Conservation (phyloP, 2,329 filamentous ascomycete species). For the Alternaria ventricosa region DNA sequence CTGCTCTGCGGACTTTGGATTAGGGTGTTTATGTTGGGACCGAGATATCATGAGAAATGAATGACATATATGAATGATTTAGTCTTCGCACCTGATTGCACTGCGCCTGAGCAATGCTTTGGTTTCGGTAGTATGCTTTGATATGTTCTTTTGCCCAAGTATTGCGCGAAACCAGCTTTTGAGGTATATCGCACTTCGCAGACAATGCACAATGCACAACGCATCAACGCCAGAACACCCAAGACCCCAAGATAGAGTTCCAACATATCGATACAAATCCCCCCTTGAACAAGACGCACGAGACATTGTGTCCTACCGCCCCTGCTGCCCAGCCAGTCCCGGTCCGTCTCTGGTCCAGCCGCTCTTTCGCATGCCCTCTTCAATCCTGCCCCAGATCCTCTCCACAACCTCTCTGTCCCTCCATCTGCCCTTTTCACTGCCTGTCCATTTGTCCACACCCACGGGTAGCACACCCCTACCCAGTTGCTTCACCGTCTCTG, state of each 20-base stretch:
- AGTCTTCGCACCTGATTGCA: background rate
- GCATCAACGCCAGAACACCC: slow-evolving; percentile 19
- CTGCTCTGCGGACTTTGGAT: slow-evolving; percentile 2
- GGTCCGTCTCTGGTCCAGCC: slow-evolving; percentile 82
- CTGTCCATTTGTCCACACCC: slow-evolving; percentile 82
- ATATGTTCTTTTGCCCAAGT: background rate
- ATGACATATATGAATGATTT: background rate
- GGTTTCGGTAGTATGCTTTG: background rate
- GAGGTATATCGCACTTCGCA: background rate
- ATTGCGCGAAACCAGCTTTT: slow-evolving; percentile 9
- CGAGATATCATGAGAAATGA: slow-evolving; percentile 2
- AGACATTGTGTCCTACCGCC: slow-evolving; percentile 10
- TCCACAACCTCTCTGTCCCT: slow-evolving; percentile 93
- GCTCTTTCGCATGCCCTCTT: slow-evolving; percentile 82
- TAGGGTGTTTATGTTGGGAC: background rate
- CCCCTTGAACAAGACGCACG: background rate
- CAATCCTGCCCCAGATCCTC: slow-evolving; percentile 87
- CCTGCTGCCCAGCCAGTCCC: slow-evolving; percentile 39
- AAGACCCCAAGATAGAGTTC: background rate
- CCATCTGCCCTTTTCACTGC: slow-evolving; percentile 66
- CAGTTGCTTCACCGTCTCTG: slow-evolving; percentile 80
- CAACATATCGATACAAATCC: slow-evolving; percentile 9
- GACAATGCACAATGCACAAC: slow-evolving; percentile 9
- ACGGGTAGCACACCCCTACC: slow-evolving; percentile 82
- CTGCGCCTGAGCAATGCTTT: background rate